Base-by-base conservation (phyloP, 2,329 filamentous ascomycete species). In the Pseudogymnoascus sp. region DNA sequence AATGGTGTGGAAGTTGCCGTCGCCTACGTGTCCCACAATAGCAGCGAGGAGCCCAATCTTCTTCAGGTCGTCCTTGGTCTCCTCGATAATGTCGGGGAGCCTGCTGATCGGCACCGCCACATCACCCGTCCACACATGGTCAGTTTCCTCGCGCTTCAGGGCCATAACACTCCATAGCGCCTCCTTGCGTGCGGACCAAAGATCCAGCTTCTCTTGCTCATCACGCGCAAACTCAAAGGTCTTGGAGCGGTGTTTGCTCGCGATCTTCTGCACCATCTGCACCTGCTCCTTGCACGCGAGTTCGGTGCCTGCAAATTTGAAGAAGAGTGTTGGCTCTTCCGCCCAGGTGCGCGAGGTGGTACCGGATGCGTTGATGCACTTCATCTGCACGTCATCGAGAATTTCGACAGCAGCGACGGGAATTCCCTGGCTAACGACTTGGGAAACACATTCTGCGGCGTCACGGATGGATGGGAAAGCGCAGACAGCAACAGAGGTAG, bases 341-440 rank as follows among this genome's bases (percentile, higher is more conserved):
- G 79, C 78, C 89, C 89, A 93, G 7, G 74, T 74, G 63, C 85
- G 83, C 35, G 79, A 77, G 1, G 89, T 91, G 70, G 78, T 80
- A 25, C 87, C 86, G 0, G 85, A 83, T 28, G 81, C 77, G 74
- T 87, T 86, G 74, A 87, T 84, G 71, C 80, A 82, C 67, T 76
- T 78, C 83, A 97, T 97, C 77, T 96, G 91, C 62, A 91, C 87
- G 71, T 96, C 91, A 75, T 97, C 92, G 28, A 97, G 79, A 62
- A 97, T 88, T 76, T 97, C 92, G 43, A 97, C 85, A n/a, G 92
- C 92, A 0, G 92, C 91, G 41, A 97, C 86, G 30, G 89, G 90
- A 9, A 96, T 83, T 25, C 91, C 91, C 60, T 88, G 82, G 47
- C 84, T 84, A 4, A 97, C 91, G 9, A 96, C 90, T 60, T 81